Conservation (phyloP, 805 yeast genomes). For the Lipomyces kockii region DNA sequence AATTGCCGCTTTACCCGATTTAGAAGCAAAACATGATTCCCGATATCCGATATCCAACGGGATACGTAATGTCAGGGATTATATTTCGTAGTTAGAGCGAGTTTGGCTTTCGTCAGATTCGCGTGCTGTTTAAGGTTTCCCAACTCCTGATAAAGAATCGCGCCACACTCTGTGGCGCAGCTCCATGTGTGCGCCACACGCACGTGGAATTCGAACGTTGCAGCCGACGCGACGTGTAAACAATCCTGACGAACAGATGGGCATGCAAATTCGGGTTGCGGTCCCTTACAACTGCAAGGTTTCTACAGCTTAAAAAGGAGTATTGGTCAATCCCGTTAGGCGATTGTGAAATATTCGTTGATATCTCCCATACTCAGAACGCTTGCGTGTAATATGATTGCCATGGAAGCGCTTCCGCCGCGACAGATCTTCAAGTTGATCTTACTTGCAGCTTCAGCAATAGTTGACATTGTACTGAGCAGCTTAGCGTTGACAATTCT, state of each 20-base stretch:
- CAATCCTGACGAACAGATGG: no score
- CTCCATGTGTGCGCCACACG: no score
- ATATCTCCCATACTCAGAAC: background rate
- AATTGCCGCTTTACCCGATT: background rate
- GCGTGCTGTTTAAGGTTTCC: background rate
- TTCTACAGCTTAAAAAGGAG: background rate
- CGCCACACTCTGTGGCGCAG: background rate
- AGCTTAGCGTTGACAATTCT: constrained; percentile 4
- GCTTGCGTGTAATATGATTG: background rate
- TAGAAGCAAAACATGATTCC: background rate
- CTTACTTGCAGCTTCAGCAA: constrained; percentile 3
- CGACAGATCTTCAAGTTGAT: constrained; percentile 3
- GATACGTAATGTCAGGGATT: background rate
- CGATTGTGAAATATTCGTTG: background rate
- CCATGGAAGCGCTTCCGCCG: constrained; percentile 10
- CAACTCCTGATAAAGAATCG: background rate
- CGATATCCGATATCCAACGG: background rate
- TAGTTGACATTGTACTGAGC: constrained; percentile 11
- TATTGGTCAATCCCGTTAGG: background rate
- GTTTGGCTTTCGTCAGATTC: background rate
- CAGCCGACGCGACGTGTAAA: background rate
- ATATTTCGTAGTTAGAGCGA: background rate
- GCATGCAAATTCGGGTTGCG: background rate
- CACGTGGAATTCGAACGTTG: background rate
- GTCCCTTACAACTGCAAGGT: background rate